phyloP scores from a whole-genome alignment of 2,329 filamentous ascomycete genomes.

The Chlorencoelia australis region DNA sequence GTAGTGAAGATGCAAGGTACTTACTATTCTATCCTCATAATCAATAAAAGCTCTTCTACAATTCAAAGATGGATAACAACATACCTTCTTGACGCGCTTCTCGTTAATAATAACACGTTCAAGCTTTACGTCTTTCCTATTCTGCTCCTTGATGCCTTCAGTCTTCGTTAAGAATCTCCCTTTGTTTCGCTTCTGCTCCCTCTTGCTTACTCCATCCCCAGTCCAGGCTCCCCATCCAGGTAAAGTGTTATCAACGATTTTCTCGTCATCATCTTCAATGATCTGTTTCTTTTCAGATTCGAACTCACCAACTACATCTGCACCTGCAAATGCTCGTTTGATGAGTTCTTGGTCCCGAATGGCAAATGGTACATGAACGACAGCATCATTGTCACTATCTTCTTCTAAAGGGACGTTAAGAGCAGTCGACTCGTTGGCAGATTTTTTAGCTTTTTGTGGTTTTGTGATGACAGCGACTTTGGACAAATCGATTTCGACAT shows the following conservation, averaged over 20 bases:
- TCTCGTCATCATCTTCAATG: conserved; percentile 69
- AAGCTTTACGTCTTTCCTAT: conserved; percentile 74
- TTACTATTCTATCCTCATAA: conserved; percentile 57
- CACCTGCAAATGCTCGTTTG: conserved; percentile 75
- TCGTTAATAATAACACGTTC: conserved; percentile 86
- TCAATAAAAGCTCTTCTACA: not conserved
- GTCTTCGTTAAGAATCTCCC: conserved; percentile 53
- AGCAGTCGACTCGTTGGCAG: conserved; percentile 16
- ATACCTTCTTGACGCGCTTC: conserved; percentile 78
- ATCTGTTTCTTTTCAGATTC: conserved; percentile 65
- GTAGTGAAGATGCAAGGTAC: conserved; percentile 75
- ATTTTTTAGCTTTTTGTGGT: conserved; percentile 20
- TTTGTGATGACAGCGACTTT: conserved; percentile 24
- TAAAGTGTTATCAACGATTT: conserved; percentile 72
- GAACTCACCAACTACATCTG: conserved; percentile 76
- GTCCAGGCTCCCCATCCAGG: conserved; percentile 93
- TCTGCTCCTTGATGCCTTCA: conserved; percentile 63
- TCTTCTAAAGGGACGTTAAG: conserved; percentile 22
- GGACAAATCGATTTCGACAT: conserved; percentile 25
- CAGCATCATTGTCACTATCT: conserved; percentile 36
- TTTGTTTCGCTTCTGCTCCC: conserved; percentile 53
- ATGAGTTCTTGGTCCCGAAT: conserved; percentile 59
- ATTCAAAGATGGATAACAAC: conserved; percentile 11
- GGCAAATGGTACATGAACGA: conserved; percentile 44
- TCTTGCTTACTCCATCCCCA: conserved; percentile 69